Base-by-base conservation (phyloP, 176 grass and related monocot species). In the Metroxylon sagu region DNA sequence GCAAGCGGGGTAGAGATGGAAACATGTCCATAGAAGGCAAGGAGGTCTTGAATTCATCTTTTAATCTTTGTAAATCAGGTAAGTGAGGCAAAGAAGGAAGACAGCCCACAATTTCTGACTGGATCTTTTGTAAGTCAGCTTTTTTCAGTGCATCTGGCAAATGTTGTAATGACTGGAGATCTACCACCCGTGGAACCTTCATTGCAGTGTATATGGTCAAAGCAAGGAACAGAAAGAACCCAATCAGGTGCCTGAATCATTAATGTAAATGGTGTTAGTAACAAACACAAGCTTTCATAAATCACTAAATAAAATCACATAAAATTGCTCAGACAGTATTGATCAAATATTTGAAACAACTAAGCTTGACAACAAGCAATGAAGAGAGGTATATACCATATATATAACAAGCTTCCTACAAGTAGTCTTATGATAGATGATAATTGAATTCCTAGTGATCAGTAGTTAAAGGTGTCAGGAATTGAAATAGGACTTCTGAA, bases 171-270 rank as follows among this genome's bases (percentile, higher is more conserved):
- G 71, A 81, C 52, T 85, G 71, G 16, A 95, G 64, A 71, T 95
- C 81, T 29, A 88, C 70, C 21, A 79, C 82, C 50, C 65, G 82
- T 16, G 89, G 89, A 54, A 95, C 81, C 81, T 89, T 79, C 14
- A 58, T 89, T 69, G 89, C 85, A 2, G 89, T 89, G 75, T 95
- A 89, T 80, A 95, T 75, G 66, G 89, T 95, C 69, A 95, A 69
- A 64, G 73, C 78, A 30, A 95, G 85, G 65, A 95, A 95, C 59
- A 95, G 80, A 77, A 95, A 89, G 77, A 95, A 95, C 82, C 89
- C 89, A 64, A 89, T 95, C 65, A 95, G 75, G 55, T 95, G 85
- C 78, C 89, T 95, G 75, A 65, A 85, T 51, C 61, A 65, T n/a
- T 73, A 8, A 69, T 2, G 51, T 17, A 53, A 53, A 27, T 6